phyloP scores from a whole-genome alignment of 2,329 filamentous ascomycete genomes.

The Fusarium graminum region DNA sequence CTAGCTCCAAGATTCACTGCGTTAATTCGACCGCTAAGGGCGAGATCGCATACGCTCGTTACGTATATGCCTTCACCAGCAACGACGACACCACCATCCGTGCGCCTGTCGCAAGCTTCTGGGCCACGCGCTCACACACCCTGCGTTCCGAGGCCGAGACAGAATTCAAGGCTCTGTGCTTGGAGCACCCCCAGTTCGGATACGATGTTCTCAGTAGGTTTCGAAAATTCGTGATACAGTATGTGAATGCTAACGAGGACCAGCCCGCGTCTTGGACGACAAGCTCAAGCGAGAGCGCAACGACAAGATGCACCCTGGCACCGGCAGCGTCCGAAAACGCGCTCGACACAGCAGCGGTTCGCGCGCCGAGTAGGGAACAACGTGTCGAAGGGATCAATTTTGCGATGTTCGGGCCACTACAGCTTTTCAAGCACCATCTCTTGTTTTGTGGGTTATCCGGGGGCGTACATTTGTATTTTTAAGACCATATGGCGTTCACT shows the following conservation, averaged over 20 bases:
- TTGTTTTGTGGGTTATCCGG: conserved; percentile 25
- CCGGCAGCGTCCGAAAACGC: conserved; percentile 68
- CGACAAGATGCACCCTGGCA: conserved; percentile 68
- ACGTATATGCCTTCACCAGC: conserved; percentile 43
- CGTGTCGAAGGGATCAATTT: not conserved
- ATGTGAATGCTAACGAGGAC: conserved; percentile 19
- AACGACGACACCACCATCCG: conserved; percentile 42
- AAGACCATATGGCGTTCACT: conserved; percentile 1
- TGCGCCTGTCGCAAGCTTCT: conserved; percentile 46
- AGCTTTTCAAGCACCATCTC: not conserved
- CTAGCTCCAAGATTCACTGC: conserved; percentile 91
- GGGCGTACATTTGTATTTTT: conserved; percentile 7
- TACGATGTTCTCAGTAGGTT: conserved; percentile 87
- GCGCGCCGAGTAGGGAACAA: conserved; percentile 29
- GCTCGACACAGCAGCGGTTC: conserved; percentile 64
- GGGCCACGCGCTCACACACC: conserved; percentile 67
- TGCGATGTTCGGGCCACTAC: not conserved
- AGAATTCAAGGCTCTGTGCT: conserved; percentile 85
- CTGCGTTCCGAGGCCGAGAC: conserved; percentile 87
- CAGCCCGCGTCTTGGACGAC: conserved; percentile 74
- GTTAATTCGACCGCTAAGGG: conserved; percentile 88
- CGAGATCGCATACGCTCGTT: conserved; percentile 92
- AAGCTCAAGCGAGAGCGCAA: conserved; percentile 74
- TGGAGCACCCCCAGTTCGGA: conserved; percentile 91
- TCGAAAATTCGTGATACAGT: accelerated